Conservation (phyloP, 805 yeast genomes). For the Kuraishia ogatae region DNA sequence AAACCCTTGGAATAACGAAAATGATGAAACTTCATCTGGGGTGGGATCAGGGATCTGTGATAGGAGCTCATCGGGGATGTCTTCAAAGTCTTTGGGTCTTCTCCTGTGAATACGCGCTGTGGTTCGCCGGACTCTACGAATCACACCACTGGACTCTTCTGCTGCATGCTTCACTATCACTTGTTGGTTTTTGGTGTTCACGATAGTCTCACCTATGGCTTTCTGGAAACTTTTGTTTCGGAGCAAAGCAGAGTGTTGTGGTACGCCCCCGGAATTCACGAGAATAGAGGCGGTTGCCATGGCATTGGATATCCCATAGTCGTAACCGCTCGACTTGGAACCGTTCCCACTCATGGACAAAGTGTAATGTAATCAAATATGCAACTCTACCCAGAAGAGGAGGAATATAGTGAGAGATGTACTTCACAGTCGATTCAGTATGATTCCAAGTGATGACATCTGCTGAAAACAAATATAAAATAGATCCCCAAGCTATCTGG, state of each 20-base stretch:
- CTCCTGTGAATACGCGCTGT: conserved; percentile 1
- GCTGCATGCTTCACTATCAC: conserved; percentile 14
- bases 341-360: background rate
- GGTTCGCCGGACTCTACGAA: conserved; percentile 8
- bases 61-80: conserved; percentile 55
- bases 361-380: background rate
- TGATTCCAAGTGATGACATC: too few species aligned
- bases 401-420: too few species aligned
- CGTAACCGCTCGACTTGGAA: background rate
- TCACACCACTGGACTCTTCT: conserved; percentile 7
- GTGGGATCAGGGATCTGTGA: conserved; percentile 36
- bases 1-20: conserved; percentile 65
- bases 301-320: conserved; percentile 28
- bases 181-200: conserved; percentile 17
- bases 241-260: conserved; percentile 11
- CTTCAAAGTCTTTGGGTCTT: conserved; percentile 31
- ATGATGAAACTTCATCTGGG: conserved; percentile 11
- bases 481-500: too few species aligned
- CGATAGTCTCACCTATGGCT: conserved; percentile 36
- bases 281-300: conserved; percentile 48
- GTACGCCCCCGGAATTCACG: conserved; percentile 20
- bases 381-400: too few species aligned
- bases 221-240: conserved; percentile 27
- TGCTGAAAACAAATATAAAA: too few species aligned
- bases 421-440: too few species aligned